Percentiles rank a stretch among this genome's conserved stretches.
Evolutionary conservation across 2,329 filamentous ascomycete species (phyloP).

Genomic region (Madurella fahalii): DNA sequence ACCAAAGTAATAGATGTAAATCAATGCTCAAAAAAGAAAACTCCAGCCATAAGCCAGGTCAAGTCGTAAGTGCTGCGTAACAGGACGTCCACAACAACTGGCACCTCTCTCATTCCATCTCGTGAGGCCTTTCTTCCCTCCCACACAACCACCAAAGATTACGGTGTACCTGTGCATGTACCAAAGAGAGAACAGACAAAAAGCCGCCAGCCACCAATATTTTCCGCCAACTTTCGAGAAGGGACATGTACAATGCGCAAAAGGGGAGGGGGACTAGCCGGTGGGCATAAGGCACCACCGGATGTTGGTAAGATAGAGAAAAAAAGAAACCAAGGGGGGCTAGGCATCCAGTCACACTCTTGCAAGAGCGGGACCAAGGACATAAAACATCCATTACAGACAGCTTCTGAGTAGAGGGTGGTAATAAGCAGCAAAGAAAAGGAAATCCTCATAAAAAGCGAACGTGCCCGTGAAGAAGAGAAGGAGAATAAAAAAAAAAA

Average conservation of each 20-base stretch:
- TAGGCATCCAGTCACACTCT: slow-evolving; percentile 4
- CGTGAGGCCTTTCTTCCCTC: neutral
- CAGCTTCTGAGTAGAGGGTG: slow-evolving; percentile 4
- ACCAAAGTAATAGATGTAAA: neutral
- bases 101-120: neutral
- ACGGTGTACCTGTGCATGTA: slow-evolving; percentile 2
- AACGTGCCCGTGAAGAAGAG: slow-evolving; percentile 22
- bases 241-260: neutral
- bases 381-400: slow-evolving; percentile 15
- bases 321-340: neutral
- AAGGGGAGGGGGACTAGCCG: neutral
- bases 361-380: slow-evolving; percentile 1
- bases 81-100: slow-evolving; percentile 10
- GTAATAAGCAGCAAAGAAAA: slow-evolving; percentile 14
- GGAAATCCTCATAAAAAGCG: slow-evolving; percentile 21
- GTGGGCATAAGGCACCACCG: neutral
- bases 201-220: neutral
- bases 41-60: slow-evolving; percentile 5
- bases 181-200: neutral
- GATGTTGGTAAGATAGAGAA: neutral
- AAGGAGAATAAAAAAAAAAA: neutral
- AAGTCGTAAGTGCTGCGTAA: slow-evolving; percentile 8
- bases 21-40: slow-evolving; percentile 1
- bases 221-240: neutral
- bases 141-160: neutral